Evolutionary conservation across 2,329 filamentous ascomycete species (phyloP), one percentile per base, ranked within the genome.

Genomic region (Davidsoniella neocaledoniae): DNA sequence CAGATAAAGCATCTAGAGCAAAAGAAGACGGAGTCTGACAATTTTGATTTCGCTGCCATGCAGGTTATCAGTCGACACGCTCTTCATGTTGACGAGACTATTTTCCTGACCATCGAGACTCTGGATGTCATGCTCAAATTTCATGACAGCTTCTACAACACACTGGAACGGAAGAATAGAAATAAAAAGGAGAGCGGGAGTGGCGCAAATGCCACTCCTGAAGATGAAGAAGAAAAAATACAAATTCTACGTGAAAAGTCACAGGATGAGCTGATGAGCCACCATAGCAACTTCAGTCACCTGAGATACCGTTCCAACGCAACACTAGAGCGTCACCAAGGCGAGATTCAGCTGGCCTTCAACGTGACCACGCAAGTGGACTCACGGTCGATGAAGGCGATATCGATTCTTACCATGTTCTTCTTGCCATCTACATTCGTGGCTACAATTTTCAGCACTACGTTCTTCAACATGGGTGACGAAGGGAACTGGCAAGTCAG

Each of bases 391-490:
- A 54, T 54, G 49, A 49, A 51, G 19, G 47, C 49, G 16, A 54
- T 54, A 39, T 43, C 52, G 39, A n/a, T 52, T 9, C 38, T 54
- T 42, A 54, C 52, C 5, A 54, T 54, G 52, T 17, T 51, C 12
- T 52, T 54, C 43, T 29, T 54, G n/a, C 52, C 52, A 6, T 42
- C 42, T 5, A 54, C 49, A 14, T 54, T 54, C 42, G 45, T 46
- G 29, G 49, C 52, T 2, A 38, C 52, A 37, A 36, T 54, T 3
- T 54, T 49, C 46, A 43, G 46, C 17, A 29, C 45, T 3, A 45
- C 52, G 2, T 49, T 48, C 12, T 46, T 54, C n/a, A 48, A 51
- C 16, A 45, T 29, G 21, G 29, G 42, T 10, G 19, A 36, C 37
- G 33, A 49, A 6, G 14, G 8, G 36, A 12, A 9, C 26, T 47